Conservation (phyloP, 1,284 basidiomycete genomes). For the Apiotrichum gracile region DNA sequence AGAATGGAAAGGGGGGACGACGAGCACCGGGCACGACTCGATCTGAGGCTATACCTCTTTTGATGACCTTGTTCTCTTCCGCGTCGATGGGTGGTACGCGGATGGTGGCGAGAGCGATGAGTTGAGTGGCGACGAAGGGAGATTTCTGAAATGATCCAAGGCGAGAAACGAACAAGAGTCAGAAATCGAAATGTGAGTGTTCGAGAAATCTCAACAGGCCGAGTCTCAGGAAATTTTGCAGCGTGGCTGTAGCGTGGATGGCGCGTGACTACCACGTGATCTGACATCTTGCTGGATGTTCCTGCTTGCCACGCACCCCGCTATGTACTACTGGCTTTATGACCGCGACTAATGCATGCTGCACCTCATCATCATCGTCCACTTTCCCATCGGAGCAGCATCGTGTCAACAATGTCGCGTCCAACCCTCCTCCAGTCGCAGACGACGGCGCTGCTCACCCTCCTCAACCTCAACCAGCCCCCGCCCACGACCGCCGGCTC, state of each 20-base stretch:
- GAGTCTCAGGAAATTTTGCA: neutral
- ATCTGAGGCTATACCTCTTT: neutral
- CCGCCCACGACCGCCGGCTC: constrained; percentile 21
- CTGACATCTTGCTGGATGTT: neutral
- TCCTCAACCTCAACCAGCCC: constrained; percentile 51
- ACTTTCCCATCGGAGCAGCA: neutral
- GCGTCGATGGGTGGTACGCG: neutral
- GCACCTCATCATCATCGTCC: neutral
- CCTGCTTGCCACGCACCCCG: no score
- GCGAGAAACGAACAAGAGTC: neutral
- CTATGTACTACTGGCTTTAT: no score
- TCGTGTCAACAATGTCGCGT: constrained; percentile 27
- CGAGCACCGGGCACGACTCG: neutral
- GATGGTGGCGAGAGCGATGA: neutral
- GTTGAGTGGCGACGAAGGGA: neutral
- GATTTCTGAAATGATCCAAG: neutral
- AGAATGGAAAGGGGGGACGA: neutral
- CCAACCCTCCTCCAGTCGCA: constrained; percentile 50
- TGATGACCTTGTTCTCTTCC: neutral
- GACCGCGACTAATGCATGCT: no score
- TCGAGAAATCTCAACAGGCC: neutral
- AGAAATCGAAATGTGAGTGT: neutral
- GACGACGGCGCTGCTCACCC: constrained; percentile 48
- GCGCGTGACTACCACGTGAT: neutral
- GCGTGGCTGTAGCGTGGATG: neutral